These are phyloP conservation scores for Daldinia caldariorum DNA, from an alignment of 495 filamentous ascomycete species.

Conservation along the genomic window DNA sequence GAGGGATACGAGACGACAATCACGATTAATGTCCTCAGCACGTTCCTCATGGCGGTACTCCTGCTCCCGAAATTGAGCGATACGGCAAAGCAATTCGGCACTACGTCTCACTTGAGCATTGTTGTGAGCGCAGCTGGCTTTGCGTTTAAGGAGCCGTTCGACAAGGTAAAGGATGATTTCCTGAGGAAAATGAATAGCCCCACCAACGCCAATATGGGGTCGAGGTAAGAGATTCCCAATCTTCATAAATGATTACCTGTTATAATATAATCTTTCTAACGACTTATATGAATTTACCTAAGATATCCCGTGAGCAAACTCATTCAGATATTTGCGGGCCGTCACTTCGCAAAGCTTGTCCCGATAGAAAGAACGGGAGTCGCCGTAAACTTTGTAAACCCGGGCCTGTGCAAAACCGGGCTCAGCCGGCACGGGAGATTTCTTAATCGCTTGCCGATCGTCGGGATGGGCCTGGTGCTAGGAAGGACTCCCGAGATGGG, in stretches of 20 bases:
- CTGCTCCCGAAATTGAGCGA: slow-evolving; percentile 1
- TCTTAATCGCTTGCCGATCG: not conserved
- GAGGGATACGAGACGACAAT: slow-evolving; percentile 54
- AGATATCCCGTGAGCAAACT: not conserved
- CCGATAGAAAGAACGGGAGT: not conserved
- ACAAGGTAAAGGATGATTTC: not conserved
- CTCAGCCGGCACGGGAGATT: not conserved
- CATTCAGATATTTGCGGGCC: not conserved
- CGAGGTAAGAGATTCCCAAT: not conserved
- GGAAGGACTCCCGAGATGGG: not conserved
- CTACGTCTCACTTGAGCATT: not conserved
- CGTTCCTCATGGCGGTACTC: slow-evolving; percentile 50
- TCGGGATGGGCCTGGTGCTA: not conserved
- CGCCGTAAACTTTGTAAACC: not conserved
- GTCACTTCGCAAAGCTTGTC: not conserved
- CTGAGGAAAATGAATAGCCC: not conserved
- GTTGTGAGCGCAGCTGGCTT: not conserved
- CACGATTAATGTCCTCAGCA: slow-evolving; percentile 59
- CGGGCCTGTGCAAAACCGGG: not conserved
- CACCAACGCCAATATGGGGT: not conserved
- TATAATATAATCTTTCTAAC: not conserved
- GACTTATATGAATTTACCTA: no score
- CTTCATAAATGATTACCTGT: no score
- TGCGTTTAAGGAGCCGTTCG: not conserved
- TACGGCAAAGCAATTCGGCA: not conserved